Evolutionary conservation across 2,329 filamentous ascomycete species (phyloP).

Genomic region (Tympanopsis confertula): DNA sequence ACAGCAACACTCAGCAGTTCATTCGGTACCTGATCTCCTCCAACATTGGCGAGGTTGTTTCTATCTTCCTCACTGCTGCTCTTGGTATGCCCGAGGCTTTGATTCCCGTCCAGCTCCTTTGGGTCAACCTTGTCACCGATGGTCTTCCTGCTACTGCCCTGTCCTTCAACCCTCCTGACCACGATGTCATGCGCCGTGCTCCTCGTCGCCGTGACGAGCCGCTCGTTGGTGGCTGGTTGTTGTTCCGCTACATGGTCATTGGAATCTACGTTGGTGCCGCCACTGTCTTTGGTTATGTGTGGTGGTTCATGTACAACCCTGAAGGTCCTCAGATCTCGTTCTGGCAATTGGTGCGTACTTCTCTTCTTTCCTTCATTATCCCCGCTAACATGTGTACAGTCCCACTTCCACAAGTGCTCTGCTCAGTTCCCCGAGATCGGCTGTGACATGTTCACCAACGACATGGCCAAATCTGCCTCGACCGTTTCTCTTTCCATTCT

Average conservation of each 20-base stretch:
- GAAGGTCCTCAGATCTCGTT: constrained; percentile 85
- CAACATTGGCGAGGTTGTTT: constrained; percentile 97
- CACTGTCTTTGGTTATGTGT: constrained; percentile 94
- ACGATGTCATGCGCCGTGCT: constrained; percentile 90
- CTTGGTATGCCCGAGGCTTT: constrained; percentile 95
- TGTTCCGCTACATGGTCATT: constrained; percentile 94
- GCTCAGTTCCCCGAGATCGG: constrained; percentile 77
- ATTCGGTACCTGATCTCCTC: constrained; percentile 98
- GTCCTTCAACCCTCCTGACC: constrained; percentile 96
- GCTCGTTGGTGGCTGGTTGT: constrained; percentile 88
- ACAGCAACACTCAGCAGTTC: constrained; percentile 99
- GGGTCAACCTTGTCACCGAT: constrained; percentile 97
- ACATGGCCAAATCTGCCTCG: constrained; percentile 78
- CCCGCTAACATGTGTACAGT: constrained; percentile 9
- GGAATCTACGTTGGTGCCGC: constrained; percentile 89
- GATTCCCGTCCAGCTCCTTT: constrained; percentile 91
- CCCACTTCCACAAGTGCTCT: constrained; percentile 89
- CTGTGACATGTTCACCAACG: constrained; percentile 80
- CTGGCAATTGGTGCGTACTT: constrained; percentile 51
- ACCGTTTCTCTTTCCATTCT: constrained; percentile 86
- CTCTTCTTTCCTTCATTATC: not conserved
- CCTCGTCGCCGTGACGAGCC: constrained; percentile 87
- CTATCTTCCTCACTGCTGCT: constrained; percentile 94
- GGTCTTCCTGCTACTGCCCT: constrained; percentile 91
- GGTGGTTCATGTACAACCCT: constrained; percentile 98